Base-by-base conservation (phyloP, 208 protist species). In the Lotmaria passim region DNA sequence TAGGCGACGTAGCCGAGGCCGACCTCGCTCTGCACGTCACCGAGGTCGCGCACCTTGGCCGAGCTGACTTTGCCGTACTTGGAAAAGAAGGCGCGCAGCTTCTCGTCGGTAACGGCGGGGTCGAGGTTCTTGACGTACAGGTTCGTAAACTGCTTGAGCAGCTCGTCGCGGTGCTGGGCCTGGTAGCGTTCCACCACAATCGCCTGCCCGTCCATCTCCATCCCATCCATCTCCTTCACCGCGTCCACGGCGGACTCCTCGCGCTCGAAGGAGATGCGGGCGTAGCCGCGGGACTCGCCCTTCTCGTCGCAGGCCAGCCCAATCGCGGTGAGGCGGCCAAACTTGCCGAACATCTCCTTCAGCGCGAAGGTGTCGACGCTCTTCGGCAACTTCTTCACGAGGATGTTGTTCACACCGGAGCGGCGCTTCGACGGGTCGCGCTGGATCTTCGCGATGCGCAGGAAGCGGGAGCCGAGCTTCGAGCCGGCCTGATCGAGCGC, bases 41-140 rank as follows among this genome's bases (percentile, higher is more conserved):
- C 96, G 44, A 82, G 58, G 39, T 92, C 80, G 87, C 98, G 98
- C 23, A 99, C 96, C 88, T 98, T 98, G 71, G 89, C 92, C 28
- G 94, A 98, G 52, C 96, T 99, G 68, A 99, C 98, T 64, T 92
- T 93, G 61, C 99, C 99, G 74, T 93, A 99, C 56, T 70, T 78
- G 57, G 73, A 52, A 78, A 99, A 99, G 55, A 94, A 85, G 50
- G 92, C 85, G 66, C 88, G 84, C 26, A 99, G 82, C 67, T 95
- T 87, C 57, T 98, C 96, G 60, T 98, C 97, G 61, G 93, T 87
- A 51, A 99, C 87, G 24, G 70, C 65, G 63, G 98, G 96, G 69
- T 98, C 94, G 64, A 99, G 90, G 95, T 99, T 99, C 88, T 99
- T 99, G 65, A 99, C 93, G 91, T 99, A 99, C 31, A 99, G 91